Percentiles rank a stretch among this genome's conserved stretches.
Evolutionary conservation across 306 rosid species (phyloP).

Genomic region (Urtica urens): DNA sequence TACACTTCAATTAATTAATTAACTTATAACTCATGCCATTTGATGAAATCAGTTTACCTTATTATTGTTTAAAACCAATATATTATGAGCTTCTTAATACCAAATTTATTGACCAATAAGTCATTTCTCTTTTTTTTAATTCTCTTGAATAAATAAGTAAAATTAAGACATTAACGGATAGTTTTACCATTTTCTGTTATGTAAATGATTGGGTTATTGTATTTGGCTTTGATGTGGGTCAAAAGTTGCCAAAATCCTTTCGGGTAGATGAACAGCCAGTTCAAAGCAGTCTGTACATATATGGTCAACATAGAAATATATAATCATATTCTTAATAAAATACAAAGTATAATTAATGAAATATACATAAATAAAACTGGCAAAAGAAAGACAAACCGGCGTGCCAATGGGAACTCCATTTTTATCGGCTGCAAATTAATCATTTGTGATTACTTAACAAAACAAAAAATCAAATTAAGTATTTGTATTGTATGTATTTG

Average conservation of each 20-base stretch:
- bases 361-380: neutral
- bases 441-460: neutral
- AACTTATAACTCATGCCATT: too few relatives aligned
- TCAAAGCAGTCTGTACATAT: conserved; percentile 5
- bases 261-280: conserved; percentile 8
- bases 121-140: too few relatives aligned
- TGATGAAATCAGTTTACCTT: too few relatives aligned
- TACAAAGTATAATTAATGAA: neutral
- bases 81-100: too few relatives aligned
- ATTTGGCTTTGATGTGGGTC: neutral
- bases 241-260: conserved; percentile 1
- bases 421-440: conserved; percentile 17
- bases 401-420: conserved; percentile 24
- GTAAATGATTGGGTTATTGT: conserved; percentile 6
- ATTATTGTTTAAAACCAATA: too few relatives aligned
- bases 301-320: neutral
- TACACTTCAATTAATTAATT: neutral
- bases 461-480: neutral
- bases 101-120: too few relatives aligned
- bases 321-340: neutral
- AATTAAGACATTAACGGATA: neutral
- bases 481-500: too few relatives aligned
- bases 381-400: conserved; percentile 11
- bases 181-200: conserved; percentile 5
- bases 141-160: neutral